A percentile compares a stretch with the other conserved stretches of the same genome.
phyloP scores from a whole-genome alignment of 1,139 yeast species.

The Taiozyma sp. region DNA sequence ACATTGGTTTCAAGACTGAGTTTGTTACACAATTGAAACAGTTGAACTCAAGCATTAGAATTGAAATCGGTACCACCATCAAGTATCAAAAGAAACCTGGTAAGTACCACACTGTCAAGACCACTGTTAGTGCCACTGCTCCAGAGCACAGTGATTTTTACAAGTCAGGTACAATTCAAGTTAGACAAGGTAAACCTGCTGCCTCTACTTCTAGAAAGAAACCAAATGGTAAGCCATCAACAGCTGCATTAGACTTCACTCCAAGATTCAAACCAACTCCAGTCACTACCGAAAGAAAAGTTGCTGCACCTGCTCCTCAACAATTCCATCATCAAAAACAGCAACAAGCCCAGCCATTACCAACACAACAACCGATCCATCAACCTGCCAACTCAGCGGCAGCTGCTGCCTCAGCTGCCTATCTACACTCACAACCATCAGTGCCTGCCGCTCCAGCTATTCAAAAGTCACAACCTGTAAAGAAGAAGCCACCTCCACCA shows the following conservation, averaged over 20 bases:
- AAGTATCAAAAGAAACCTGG: slow-evolving; percentile 92
- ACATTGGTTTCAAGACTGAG: slow-evolving; percentile 87
- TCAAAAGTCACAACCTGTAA: slow-evolving; percentile 8
- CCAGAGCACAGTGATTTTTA: slow-evolving; percentile 68
- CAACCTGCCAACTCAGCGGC: slow-evolving; percentile 14
- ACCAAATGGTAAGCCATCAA: slow-evolving; percentile 46
- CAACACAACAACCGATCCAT: slow-evolving; percentile 18
- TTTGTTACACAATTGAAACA: slow-evolving; percentile 71
- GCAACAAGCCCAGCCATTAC: slow-evolving; percentile 19
- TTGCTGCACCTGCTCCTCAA: slow-evolving; percentile 24
- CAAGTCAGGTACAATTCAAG: slow-evolving; percentile 86
- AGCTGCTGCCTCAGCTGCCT: slow-evolving; percentile 13
- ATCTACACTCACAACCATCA: slow-evolving; percentile 14
- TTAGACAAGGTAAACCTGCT: slow-evolving; percentile 75
- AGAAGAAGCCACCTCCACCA: slow-evolving; percentile 25
- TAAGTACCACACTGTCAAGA: slow-evolving; percentile 68
- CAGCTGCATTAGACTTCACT: slow-evolving; percentile 20
- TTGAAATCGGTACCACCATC: slow-evolving; percentile 69
- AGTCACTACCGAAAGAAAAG: slow-evolving; percentile 19
- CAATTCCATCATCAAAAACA: slow-evolving; percentile 7
- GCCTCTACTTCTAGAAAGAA: slow-evolving; percentile 64
- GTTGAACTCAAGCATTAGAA: slow-evolving; percentile 51
- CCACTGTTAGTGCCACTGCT: slow-evolving; percentile 53
- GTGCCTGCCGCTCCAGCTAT: slow-evolving; percentile 26
- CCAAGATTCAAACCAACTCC: slow-evolving; percentile 19